Evolutionary conservation across 371 early-diverging fungal genomes (phyloP).

Genomic region (Mucor racemosus): DNA sequence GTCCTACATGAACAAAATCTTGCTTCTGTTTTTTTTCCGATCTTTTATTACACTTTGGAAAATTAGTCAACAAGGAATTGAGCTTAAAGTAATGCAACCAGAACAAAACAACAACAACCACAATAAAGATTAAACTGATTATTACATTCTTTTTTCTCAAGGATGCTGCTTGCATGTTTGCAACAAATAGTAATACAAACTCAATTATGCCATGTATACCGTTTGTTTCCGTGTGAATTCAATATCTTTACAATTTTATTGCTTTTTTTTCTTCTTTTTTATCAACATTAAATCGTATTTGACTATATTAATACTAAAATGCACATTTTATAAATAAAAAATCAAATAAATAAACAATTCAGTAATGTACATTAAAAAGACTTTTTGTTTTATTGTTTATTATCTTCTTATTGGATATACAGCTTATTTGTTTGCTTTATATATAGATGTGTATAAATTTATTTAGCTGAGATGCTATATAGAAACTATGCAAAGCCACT

Average conservation of each 20-base stretch:
- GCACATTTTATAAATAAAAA: background rate
- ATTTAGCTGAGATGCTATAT: too few relatives aligned
- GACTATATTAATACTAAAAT: background rate
- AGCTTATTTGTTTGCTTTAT: background rate
- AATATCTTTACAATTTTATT: background rate
- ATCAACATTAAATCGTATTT: background rate
- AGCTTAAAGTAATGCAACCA: background rate
- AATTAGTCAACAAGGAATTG: background rate
- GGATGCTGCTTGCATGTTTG: background rate
- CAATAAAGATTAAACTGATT: too few relatives aligned
- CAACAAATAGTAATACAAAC: conserved; percentile 3
- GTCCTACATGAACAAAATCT: background rate
- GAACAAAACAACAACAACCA: background rate
- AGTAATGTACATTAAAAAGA: background rate
- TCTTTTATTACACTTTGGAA: background rate
- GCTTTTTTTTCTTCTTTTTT: background rate
- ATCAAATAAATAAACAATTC: background rate
- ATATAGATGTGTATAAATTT: background rate
- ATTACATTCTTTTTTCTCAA: background rate
- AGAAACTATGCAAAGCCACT: too few relatives aligned
- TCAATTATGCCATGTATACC: background rate
- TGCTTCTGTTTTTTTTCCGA: background rate
- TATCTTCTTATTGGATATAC: background rate
- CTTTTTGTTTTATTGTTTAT: background rate
- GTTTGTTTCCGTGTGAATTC: conserved; percentile 1